Conservation (phyloP, 805 yeast genomes). For the Kodamaea neixiangensis region DNA sequence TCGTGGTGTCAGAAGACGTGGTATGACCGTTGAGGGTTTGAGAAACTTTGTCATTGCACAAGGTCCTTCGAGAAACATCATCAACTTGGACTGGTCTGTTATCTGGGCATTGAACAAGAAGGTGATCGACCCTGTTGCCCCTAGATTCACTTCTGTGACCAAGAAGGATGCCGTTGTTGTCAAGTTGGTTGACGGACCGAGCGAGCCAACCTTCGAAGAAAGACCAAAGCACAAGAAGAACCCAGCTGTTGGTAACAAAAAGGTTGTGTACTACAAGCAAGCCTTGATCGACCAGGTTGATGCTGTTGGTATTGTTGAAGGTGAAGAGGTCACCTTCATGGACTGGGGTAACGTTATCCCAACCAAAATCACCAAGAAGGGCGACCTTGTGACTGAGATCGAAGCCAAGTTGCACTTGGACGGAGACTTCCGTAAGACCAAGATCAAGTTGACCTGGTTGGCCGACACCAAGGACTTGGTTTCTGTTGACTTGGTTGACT, state of each 20-base stretch:
- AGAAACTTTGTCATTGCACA: slow-evolving; percentile 90
- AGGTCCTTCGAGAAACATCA: slow-evolving; percentile 97
- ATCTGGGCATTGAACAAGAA: slow-evolving; percentile 98
- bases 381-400: slow-evolving; percentile 24
- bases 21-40: slow-evolving; percentile 98
- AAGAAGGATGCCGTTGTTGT: slow-evolving; percentile 67
- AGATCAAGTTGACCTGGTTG: slow-evolving; percentile 34
- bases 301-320: slow-evolving; percentile 25
- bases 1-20: slow-evolving; percentile 98
- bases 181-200: slow-evolving; percentile 42
- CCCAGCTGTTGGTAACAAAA: slow-evolving; percentile 29
- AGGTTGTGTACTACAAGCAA: slow-evolving; percentile 22
- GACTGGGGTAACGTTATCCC: slow-evolving; percentile 35
- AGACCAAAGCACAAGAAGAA: slow-evolving; percentile 35
- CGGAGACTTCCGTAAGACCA: slow-evolving; percentile 35
- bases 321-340: slow-evolving; percentile 33
- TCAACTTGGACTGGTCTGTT: slow-evolving; percentile 95
- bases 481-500: slow-evolving; percentile 28
- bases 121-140: slow-evolving; percentile 94
- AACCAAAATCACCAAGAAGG: slow-evolving; percentile 26
- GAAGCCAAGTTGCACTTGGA: slow-evolving; percentile 34
- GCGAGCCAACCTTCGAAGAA: slow-evolving; percentile 20
- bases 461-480: slow-evolving; percentile 31
- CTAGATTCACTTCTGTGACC: slow-evolving; percentile 87
- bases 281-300: slow-evolving; percentile 30